Base-by-base conservation (phyloP, 257 asterid species). In the Solanum ossicruentum region DNA sequence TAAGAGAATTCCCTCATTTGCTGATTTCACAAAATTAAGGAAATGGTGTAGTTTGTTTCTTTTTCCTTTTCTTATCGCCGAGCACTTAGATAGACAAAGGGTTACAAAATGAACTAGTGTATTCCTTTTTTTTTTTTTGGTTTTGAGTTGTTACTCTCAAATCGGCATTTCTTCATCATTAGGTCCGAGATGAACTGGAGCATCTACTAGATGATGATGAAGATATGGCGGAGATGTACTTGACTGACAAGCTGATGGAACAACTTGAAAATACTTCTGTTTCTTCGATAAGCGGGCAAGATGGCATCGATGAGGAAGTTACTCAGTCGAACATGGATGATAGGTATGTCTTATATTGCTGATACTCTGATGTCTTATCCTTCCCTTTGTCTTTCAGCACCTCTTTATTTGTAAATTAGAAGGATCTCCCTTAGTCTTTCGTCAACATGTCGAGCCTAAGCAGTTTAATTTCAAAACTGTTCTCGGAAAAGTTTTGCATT, bases 181-280 rank as follows among this genome's bases (percentile, higher is more conserved):
- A 96, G 99, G 99, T 95, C n/a, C 91, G 98, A 84, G 99, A 94
- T 88, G 99, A 96, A 89, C 85, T 96, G 86, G 99, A 96, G 91
- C 98, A 96, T 91, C 90, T 96, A 91, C 95, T 96, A 15, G 98
- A 96, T 45, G 99, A 96, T 72, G 98, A 96, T 54, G 98, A 94
- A 57, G 99, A 96, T 84, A 94, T 96, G 98, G 99, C 98, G 17
- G 99, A 94, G 91, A 96, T 96, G 99, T 96, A 94, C 90, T 90
- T 96, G 86, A 96, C 98, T 10, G 99, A 96, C 15, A 96, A 96
- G 89, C 92, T 92, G 70, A 90, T 91, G 87, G 94, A 90, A 80
- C 97, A 91, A 86, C 98, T 93, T 11, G 97, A 91, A 49, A 84
- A 87, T 79, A 91, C 98, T 12, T 85, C 99, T 23, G 84, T 92